These are phyloP conservation scores for Paraphaeosphaeria minitans DNA, from an alignment of 2,329 filamentous ascomycete species.

Conservation along the genomic window DNA sequence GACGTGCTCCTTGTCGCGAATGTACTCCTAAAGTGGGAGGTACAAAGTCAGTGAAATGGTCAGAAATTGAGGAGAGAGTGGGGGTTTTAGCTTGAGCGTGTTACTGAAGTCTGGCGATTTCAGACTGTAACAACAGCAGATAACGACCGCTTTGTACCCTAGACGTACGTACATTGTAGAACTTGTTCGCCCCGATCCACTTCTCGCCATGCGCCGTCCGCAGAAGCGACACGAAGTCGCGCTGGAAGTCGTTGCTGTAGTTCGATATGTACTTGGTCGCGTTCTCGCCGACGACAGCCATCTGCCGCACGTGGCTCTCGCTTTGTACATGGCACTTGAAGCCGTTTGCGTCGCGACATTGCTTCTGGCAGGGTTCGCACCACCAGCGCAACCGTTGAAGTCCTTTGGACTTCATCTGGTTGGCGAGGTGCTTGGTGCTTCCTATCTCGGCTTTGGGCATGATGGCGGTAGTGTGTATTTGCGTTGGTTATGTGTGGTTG, in stretches of 20 bases:
- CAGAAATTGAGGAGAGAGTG: too few species aligned
- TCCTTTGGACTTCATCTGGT: conserved; percentile 77
- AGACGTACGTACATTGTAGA: conserved; percentile 68
- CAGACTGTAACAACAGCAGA: too few species aligned
- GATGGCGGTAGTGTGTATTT: conserved; percentile 11
- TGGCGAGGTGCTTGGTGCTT: conserved; percentile 85
- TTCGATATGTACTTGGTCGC: conserved; percentile 82
- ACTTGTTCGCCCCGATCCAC: conserved; percentile 83
- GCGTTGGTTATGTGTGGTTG: too few species aligned
- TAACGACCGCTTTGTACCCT: too few species aligned
- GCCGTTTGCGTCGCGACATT: conserved; percentile 82
- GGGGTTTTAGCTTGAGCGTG: too few species aligned
- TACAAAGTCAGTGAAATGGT: too few species aligned
- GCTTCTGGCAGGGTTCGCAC: conserved; percentile 77
- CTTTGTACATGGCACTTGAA: conserved; percentile 73
- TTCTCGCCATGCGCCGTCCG: conserved; percentile 90
- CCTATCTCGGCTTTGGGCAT: conserved; percentile 96
- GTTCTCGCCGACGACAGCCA: conserved; percentile 86
- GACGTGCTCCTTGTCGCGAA: conserved; percentile 71
- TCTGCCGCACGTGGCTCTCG: conserved; percentile 87
- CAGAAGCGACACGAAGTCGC: conserved; percentile 77
- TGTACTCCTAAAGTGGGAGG: conserved; percentile 64
- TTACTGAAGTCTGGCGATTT: too few species aligned
- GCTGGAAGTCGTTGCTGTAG: conserved; percentile 79
- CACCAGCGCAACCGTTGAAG: conserved; percentile 84